Percentiles rank a stretch among this genome's conserved stretches.
Evolutionary conservation across 257 asterid genomes (phyloP).

Genomic region (Solanum pimpinellifolium): DNA sequence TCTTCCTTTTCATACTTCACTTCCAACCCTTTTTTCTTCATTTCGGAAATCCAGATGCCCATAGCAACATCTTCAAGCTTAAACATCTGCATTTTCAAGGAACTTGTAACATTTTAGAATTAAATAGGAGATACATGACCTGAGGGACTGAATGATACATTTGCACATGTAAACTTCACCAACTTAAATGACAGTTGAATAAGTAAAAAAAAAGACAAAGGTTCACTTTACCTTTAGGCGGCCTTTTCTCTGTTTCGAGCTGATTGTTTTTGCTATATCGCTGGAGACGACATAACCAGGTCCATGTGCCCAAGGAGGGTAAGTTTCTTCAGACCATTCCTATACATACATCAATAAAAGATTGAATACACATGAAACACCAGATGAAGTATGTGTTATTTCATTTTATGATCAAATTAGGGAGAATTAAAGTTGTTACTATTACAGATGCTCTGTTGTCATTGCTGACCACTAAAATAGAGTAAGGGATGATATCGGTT

Average conservation of each 20-base stretch:
- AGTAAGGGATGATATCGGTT: not conserved
- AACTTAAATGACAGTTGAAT: not conserved
- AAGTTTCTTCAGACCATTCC: slow-evolving; percentile 84
- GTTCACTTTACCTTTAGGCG: slow-evolving; percentile 47
- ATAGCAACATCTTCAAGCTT: slow-evolving; percentile 95
- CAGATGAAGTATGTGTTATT: not conserved
- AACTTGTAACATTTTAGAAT: not conserved
- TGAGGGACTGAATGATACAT: not conserved
- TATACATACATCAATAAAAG: slow-evolving; percentile 13
- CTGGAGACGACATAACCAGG: slow-evolving; percentile 86
- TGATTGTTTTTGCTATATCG: slow-evolving; percentile 64
- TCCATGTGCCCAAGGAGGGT: slow-evolving; percentile 97
- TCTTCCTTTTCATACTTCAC: slow-evolving; percentile 68
- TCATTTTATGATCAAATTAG: not conserved
- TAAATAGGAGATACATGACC: not conserved
- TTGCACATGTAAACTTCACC: not conserved
- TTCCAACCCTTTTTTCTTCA: slow-evolving; percentile 57
- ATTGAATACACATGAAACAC: not conserved
- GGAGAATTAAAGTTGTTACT: not conserved
- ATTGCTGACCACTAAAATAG: not conserved
- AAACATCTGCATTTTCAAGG: slow-evolving; percentile 46
- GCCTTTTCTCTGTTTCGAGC: slow-evolving; percentile 49
- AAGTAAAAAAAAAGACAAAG: not conserved
- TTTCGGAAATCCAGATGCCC: slow-evolving; percentile 92
- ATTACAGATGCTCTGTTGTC: not conserved